Evolutionary conservation across 805 yeast genomes (phyloP).

Genomic region (Cyberlindnera mycetangii): DNA sequence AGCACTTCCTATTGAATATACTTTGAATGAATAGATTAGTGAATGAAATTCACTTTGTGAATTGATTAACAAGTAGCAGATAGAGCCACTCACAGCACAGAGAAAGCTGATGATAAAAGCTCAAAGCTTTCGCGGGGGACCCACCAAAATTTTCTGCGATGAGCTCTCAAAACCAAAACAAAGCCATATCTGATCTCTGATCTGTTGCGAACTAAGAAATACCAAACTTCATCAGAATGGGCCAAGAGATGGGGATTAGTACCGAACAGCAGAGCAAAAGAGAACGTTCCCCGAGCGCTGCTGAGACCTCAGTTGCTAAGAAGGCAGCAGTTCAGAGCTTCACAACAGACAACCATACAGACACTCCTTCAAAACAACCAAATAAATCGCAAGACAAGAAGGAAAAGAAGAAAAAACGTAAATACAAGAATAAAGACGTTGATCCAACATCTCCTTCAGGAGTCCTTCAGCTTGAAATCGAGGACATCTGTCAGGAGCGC

Average conservation of each 20-base stretch:
- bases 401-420: constrained; percentile 32
- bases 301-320: constrained; percentile 5
- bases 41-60: too few relatives aligned
- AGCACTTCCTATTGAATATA: constrained; percentile 41
- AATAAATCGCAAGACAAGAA: neutral
- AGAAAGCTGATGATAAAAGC: constrained; percentile 11
- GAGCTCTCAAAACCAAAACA: constrained; percentile 14
- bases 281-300: constrained; percentile 14
- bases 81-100: constrained; percentile 10
- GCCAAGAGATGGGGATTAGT: constrained; percentile 2
- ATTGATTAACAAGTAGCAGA: too few relatives aligned
- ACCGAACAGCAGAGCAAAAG: constrained; percentile 3
- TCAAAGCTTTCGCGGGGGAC: constrained; percentile 3
- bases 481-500: constrained; percentile 46
- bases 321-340: constrained; percentile 6
- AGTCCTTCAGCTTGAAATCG: constrained; percentile 70
- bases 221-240: neutral
- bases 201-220: neutral
- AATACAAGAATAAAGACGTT: constrained; percentile 59
- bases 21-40: constrained; percentile 15
- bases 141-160: constrained; percentile 14
- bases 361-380: neutral
- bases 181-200: neutral
- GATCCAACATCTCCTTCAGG: constrained; percentile 84
- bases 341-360: neutral